Conservation (phyloP, 2,329 filamentous ascomycete genomes). For the Pyrenophora teres region DNA sequence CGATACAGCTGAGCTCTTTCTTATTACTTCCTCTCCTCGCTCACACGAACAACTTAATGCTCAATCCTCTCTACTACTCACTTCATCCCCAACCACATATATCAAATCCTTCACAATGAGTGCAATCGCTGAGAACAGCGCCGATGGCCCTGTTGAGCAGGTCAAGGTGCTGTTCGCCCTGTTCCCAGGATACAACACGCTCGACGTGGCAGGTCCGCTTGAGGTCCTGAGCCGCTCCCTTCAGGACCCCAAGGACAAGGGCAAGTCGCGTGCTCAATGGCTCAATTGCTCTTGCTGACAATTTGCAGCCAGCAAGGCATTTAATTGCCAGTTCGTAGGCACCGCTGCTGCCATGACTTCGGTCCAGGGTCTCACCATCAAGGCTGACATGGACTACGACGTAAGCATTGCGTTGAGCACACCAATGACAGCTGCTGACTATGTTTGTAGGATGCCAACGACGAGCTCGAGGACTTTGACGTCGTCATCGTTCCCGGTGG, state of each 20-base stretch:
- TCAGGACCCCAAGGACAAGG: slow-evolving; percentile 59
- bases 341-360: slow-evolving; percentile 55
- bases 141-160: slow-evolving; percentile 57
- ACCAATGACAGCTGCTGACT: neutral
- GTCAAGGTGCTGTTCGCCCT: slow-evolving; percentile 66
- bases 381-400: slow-evolving; percentile 76
- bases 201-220: slow-evolving; percentile 63
- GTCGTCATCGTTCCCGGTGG: slow-evolving; percentile 79
- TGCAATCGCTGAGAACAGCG: slow-evolving; percentile 45
- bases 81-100: slow-evolving; percentile 23
- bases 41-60: slow-evolving; percentile 26
- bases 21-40: slow-evolving; percentile 14
- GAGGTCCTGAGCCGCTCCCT: slow-evolving; percentile 61
- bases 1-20: slow-evolving; percentile 20
- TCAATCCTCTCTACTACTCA: slow-evolving; percentile 21
- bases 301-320: slow-evolving; percentile 56
- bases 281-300: slow-evolving; percentile 23
- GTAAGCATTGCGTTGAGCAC: neutral
- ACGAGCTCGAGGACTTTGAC: slow-evolving; percentile 75
- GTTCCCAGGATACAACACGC: slow-evolving; percentile 60
- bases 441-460: slow-evolving; percentile 65
- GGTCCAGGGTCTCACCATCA: slow-evolving; percentile 69
- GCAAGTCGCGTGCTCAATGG: slow-evolving; percentile 39
- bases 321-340: slow-evolving; percentile 59
- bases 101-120: slow-evolving; percentile 43